phyloP scores from a whole-genome alignment of 352 stramenopile species.

The Halophytophthora batemanensis region DNA sequence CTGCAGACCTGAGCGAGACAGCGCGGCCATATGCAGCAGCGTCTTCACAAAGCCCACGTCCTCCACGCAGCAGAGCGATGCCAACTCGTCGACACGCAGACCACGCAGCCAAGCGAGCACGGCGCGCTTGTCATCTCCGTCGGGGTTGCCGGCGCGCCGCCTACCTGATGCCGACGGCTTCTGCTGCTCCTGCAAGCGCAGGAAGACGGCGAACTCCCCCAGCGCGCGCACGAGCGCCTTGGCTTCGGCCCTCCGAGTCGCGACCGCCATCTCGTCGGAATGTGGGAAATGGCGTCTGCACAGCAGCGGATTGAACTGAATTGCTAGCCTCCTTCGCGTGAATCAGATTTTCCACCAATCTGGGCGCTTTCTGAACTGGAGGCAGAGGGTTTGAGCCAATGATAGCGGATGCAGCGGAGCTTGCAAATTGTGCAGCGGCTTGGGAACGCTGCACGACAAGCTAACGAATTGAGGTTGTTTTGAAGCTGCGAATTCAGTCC shows the following conservation, averaged over 20 bases:
- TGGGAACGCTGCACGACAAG: too few species aligned
- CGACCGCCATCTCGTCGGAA: slow-evolving; percentile 8
- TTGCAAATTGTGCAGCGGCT: too few species aligned
- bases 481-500: too few species aligned
- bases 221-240: slow-evolving; percentile 49
- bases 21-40: slow-evolving; percentile 60
- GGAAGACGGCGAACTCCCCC: slow-evolving; percentile 51
- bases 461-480: too few species aligned
- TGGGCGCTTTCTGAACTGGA: too few species aligned
- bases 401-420: too few species aligned
- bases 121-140: slow-evolving; percentile 27
- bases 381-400: too few species aligned
- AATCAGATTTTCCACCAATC: slow-evolving; percentile 3
- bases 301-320: too few species aligned
- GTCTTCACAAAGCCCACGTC: slow-evolving; percentile 79
- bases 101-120: slow-evolving; percentile 52
- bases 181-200: slow-evolving; percentile 19
- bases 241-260: slow-evolving; percentile 16
- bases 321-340: too few species aligned
- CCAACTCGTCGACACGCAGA: slow-evolving; percentile 39
- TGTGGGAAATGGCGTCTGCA: too few species aligned
- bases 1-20: slow-evolving; percentile 21
- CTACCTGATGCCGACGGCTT: background rate
- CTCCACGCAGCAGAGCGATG: slow-evolving; percentile 59
- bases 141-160: slow-evolving; percentile 1